Base-by-base conservation (phyloP, 140 eudicot species). In the Senecio squalidus region DNA sequence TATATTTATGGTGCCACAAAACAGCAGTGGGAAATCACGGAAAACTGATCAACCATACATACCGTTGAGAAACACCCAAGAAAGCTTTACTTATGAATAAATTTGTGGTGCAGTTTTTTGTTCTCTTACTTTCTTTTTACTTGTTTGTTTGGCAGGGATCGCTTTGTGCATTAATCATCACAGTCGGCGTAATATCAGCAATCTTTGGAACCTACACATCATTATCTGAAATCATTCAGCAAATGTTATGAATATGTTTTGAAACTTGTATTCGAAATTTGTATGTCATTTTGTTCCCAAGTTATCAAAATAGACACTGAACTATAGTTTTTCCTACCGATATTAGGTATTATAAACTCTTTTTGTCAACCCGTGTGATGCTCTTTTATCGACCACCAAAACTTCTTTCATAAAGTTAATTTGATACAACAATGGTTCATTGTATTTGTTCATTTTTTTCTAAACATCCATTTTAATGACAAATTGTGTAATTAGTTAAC, bases 171-270 rank as follows among this genome's bases (percentile, higher is more conserved):
- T 29, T 92, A 58, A 77, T 84, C 30, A 82, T 92, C n/a, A 52
- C 66, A 43, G 72, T 84, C 3, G 98, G 93, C 46, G 21, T 64
- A n/a, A 64, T 87, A 46, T 86, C 98, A 1, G 62, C 90, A 22
- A 76, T 68, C 16, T 74, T 79, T 58, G 98, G 98, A 45, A 81
- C 88, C 24, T 87, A 76, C 62, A 77, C 92, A 54, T 71, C 89
- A n/a, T 46, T 81, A 38, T 63, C 74, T 18, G 67, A 87, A 69
- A 92, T 92, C 66, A 69, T 92, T 45, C 71, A 77, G 16, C 65
- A 66, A 21, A 40, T 67, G 22, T 29, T 70, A 40, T 70, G 23
- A 40, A 60, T 28, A 40, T 36, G 17, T 49, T 49, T 21, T 60
- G 43, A 21, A 49, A 47, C 33, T 47, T 34, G 41, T 55, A 21